A percentile compares a stretch with the other conserved stretches of the same genome.
Evolutionary conservation across 1,139 yeast genomes (phyloP).

Genomic region (Hyphopichia buzzinii): DNA sequence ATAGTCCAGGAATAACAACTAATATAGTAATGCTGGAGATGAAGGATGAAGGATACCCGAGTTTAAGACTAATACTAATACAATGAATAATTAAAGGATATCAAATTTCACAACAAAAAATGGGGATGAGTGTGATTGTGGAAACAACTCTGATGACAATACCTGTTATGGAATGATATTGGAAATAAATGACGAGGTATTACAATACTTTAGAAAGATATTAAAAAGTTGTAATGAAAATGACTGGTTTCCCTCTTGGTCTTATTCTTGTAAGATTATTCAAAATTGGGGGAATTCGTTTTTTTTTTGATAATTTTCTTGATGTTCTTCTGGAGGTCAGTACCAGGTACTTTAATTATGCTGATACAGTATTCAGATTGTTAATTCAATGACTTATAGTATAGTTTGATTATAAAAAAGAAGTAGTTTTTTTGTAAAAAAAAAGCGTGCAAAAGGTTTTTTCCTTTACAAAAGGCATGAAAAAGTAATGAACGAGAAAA

Average conservation of each 20-base stretch:
- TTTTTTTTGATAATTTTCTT: too few relatives aligned
- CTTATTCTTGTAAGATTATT: background rate
- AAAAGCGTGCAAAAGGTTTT: background rate
- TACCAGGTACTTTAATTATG: background rate
- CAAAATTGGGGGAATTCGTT: background rate
- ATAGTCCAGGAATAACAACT: too few relatives aligned
- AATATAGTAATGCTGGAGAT: too few relatives aligned
- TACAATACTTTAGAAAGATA: too few relatives aligned
- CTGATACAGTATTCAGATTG: background rate
- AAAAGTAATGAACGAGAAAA: background rate
- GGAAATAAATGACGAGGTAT: too few relatives aligned
- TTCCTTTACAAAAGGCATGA: background rate
- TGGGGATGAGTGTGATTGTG: background rate
- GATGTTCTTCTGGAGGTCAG: background rate
- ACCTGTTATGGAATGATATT: too few relatives aligned
- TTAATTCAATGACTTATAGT: background rate
- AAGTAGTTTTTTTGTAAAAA: background rate
- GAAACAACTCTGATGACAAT: background rate
- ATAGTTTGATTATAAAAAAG: background rate
- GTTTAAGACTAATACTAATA: conserved; percentile 2
- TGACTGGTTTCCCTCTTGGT: background rate
- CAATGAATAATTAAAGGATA: conserved; percentile 4
- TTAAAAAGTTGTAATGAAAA: too few relatives aligned
- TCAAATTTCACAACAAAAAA: too few relatives aligned
- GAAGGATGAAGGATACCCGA: conserved; percentile 2